Evolutionary conservation across 164 flowering plant species (phyloP), one percentile per base, ranked within the genome.

Genomic region (Saururus chinensis): DNA sequence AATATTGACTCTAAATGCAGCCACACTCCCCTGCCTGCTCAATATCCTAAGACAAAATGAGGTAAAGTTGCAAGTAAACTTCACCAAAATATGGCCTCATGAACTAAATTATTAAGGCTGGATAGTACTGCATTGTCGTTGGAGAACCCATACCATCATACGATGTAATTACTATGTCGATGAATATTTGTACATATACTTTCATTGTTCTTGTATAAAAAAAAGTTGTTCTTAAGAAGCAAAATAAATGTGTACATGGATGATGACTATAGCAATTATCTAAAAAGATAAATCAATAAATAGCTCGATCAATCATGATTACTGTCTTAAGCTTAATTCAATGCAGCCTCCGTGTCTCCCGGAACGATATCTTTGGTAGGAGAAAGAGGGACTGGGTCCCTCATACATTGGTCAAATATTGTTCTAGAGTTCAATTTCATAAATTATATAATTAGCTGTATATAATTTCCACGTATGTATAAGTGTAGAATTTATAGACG

Each of bases 311-410:
- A 12, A 2, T 45, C 11, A 45, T 45, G 49, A 45, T 45, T 4
- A 45, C 49, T 8, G 49, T 45, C 17, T 45, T 45, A 45, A 12
- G 17, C 16, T 45, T 13, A n/a, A 45, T 17, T 45, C 49, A 2
- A 45, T 45, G 14, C 49, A 23, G 30, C 58, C 14, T 55, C 35
- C 56, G 56, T n/a, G 56, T 53, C 56, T 53, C 56, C 56, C 56
- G 56, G 56, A n/a, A 20, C 23, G 12, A 5, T 1, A 19, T 2
- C 52, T 9, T 14, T 53, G 7, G 24, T n/a, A 30, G 37, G 37
- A 30, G 37, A 30, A 30, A 2, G 6, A 2, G 37, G 37, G 6
- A 2, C 6, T 30, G 37, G 23, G 12, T 21, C 23, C 56, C 23
- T n/a, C 56, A 4, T 53, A n/a, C 22, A 23, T 19, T 23, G 19